Evolutionary conservation across 441 rosid genomes (phyloP), one percentile per base, ranked within the genome.

Genomic region (Bruguiera hainesii): DNA sequence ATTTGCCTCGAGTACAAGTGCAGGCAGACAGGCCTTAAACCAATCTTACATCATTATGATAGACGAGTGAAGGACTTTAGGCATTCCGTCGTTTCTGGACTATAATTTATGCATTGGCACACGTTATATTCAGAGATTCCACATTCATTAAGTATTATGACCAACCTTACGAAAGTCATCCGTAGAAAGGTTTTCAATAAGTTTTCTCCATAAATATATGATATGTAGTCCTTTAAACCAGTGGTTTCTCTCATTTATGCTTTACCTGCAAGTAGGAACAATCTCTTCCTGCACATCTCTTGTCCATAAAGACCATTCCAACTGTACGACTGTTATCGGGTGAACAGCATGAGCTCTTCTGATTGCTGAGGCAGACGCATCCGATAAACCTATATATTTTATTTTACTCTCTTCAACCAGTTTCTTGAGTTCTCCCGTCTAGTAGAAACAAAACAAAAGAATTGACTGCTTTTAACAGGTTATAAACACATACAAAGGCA

Each of bases 311-410:
- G 96, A 85, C 96, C 90, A 89, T 42, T 87, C 96, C 35, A 87
- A 10, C 58, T 89, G 89, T 63, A 87, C 81, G 0, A 89, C 93
- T 0, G 89, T 87, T 19, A 86, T 77, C 0, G 91, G 96, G 63
- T 90, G 90, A 77, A 90, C 86, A 33, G 94, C 87, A 62, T 86
- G 89, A 2, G 94, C 92, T 60, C 97, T 70, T 68, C 94, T 81
- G 65, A 90, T 86, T 35, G 90, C 84, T 3, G 88, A 81, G 1
- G 92, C 86, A 4, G 90, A 86, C 23, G 89, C 94, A 76, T 88
- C 89, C 0, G 90, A 90, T 28, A 88, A 78, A 30, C 89, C 90
- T 0, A 88, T 26, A n/a, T 86, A 85, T 78, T 86, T 90, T 69
- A 88, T 77, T 60, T 86, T 88, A 20, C 97, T 90, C 48, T 85